Base-by-base conservation (phyloP, 2,329 filamentous ascomycete genomes). In the Verticillium zaregamsianum region DNA sequence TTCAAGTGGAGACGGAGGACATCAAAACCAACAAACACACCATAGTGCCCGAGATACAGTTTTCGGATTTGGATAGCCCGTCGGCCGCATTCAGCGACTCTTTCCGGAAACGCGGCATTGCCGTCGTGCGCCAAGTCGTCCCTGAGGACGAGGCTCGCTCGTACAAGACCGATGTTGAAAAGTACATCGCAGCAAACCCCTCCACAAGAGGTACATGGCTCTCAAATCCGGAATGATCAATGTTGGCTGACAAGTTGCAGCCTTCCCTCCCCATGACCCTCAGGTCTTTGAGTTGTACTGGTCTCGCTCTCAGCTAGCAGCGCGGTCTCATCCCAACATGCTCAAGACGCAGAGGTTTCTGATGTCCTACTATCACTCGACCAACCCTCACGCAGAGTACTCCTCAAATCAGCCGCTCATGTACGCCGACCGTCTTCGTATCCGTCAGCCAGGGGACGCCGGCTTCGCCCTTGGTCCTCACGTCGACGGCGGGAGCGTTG, bases 231-330 rank as follows among this genome's bases (percentile, higher is more conserved):
- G 4, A 17, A 40, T 15, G 33, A 2, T 39, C 32, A 1, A 9
- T 8, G 3, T 0, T 2, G 56, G 33, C 55, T 49, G 40, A 59
- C 37, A 11, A 28, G 20, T 52, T 54, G 33, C 45, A 83, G 89
- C 86, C 2, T 93, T 91, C 65, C 90, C 89, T 0, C 73, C 81
- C 0, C 77, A 88, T 55, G 81, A 87, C 52, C 89, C 89, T 0
- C 86, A 90, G 55, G 89, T 93, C 6, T 91, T 86, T 68, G 90
- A 92, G 71, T 77, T 93, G 1, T 93, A 92, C 74, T 92, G 90
- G 90, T 89, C 88, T 0, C 79, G 80, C 1, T 79, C 88, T 1
- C 90, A 93, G 71, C 77, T 90, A 54, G 81, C 83, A 65, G 90
- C 89, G 3, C 82, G 90, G n/a, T 76, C 82, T 0, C 87, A 93